A percentile compares a stretch with the other conserved stretches of the same genome.
These are phyloP conservation scores for Pseudogymnoascus pannorum DNA, from an alignment of 2,329 filamentous ascomycete species.

Conservation along the genomic window DNA sequence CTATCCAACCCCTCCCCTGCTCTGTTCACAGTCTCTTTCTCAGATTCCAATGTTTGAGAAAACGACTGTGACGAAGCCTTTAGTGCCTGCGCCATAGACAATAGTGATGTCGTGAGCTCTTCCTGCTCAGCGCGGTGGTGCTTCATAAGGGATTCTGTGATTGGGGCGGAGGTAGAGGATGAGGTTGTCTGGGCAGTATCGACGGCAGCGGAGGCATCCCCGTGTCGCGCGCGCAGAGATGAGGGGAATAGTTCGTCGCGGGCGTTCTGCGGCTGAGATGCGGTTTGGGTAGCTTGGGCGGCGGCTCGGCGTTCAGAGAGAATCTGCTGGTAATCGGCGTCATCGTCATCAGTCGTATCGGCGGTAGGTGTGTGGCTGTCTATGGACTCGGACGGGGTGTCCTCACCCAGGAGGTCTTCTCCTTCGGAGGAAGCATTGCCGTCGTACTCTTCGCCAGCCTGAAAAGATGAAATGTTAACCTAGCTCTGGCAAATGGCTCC, in stretches of 20 bases:
- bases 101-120: conserved; percentile 69
- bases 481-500: conserved; percentile 23
- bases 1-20: conserved; percentile 70
- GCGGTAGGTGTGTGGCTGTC: conserved; percentile 36
- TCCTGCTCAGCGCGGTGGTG: conserved; percentile 79
- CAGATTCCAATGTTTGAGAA: conserved; percentile 59
- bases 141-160: conserved; percentile 65
- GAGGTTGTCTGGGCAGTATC: conserved; percentile 19
- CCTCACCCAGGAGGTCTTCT: conserved; percentile 49
- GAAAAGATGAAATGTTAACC: conserved; percentile 11
- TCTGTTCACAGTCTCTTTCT: conserved; percentile 63
- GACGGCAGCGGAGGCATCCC: conserved; percentile 6
- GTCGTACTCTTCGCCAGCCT: conserved; percentile 14
- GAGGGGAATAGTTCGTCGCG: conserved; percentile 13
- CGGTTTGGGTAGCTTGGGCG: not conserved
- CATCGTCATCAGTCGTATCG: conserved; percentile 12
- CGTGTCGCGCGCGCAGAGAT: conserved; percentile 20
- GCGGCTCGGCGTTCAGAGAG: not conserved
- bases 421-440: conserved; percentile 37
- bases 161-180: conserved; percentile 29
- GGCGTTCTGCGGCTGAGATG: conserved; percentile 6
- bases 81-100: conserved; percentile 69
- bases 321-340: conserved; percentile 10
- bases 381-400: conserved; percentile 46
- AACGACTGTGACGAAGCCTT: conserved; percentile 70